A percentile compares a stretch with the other conserved stretches of the same genome.
These are phyloP conservation scores for Didymella arachidicola DNA, from an alignment of 2,329 filamentous ascomycete species.

Conservation along the genomic window DNA sequence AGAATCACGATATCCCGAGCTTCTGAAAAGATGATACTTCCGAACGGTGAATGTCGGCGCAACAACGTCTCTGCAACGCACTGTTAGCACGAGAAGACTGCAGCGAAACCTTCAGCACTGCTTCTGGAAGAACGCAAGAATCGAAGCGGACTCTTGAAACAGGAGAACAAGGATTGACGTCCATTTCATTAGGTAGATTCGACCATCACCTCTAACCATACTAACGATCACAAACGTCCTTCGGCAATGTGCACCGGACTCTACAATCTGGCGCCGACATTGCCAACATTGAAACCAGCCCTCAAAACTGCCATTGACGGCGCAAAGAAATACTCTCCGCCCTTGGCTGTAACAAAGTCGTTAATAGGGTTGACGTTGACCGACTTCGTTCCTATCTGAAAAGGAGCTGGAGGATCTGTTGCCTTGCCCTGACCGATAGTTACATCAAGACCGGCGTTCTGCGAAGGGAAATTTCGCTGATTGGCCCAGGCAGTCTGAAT, in stretches of 20 bases:
- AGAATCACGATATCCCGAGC: no score
- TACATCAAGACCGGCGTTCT: constrained; percentile 11
- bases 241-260: neutral
- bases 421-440: constrained; percentile 16
- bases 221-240: neutral
- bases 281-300: constrained; percentile 14
- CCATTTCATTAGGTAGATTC: neutral
- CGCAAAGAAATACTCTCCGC: constrained; percentile 20
- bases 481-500: constrained; percentile 19
- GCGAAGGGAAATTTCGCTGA: constrained; percentile 1
- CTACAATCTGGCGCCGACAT: constrained; percentile 4
- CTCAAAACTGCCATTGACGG: constrained; percentile 15
- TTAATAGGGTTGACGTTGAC: constrained; percentile 18
- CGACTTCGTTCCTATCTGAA: constrained; percentile 14
- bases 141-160: no score
- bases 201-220: no score
- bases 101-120: no score
- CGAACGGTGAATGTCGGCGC: no score
- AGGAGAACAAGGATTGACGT: no score
- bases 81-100: no score
- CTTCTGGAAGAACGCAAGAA: no score
- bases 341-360: constrained; percentile 16
- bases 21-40: no score
- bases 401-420: constrained; percentile 6
- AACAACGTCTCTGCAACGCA: no score